These are phyloP conservation scores for Pleurotus citrinopileatus DNA, from an alignment of 768 basidiomycete genomes.

Conservation along the genomic window DNA sequence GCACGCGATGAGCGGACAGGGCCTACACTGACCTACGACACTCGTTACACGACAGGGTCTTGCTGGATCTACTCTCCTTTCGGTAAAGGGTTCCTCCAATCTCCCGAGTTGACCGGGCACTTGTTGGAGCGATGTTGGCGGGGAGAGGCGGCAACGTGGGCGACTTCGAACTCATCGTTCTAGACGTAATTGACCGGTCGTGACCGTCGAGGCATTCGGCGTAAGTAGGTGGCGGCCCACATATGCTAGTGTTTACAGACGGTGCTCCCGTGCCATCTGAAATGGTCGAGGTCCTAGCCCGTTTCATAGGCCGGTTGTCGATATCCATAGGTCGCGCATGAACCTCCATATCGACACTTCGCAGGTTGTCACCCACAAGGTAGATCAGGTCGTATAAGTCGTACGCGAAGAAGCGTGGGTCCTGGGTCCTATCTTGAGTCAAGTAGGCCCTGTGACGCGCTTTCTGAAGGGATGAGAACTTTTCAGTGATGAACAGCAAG, in stretches of 20 bases:
- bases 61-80: slow-evolving; percentile 5
- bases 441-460: neutral
- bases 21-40: slow-evolving; percentile 50
- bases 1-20: neutral
- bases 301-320: neutral
- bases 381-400: neutral
- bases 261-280: neutral
- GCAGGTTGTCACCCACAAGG: neutral
- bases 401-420: neutral
- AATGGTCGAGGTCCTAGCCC: neutral
- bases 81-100: neutral
- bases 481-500: slow-evolving; percentile 30
- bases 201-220: neutral
- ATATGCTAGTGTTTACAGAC: neutral
- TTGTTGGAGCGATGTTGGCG: neutral
- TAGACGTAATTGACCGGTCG: neutral
- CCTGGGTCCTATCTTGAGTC: too few species aligned
- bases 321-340: neutral
- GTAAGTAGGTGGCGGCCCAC: neutral
- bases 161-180: neutral
- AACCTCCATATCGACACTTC: neutral
- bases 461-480: slow-evolving; percentile 18
- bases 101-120: neutral
- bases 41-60: slow-evolving; percentile 56
- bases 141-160: neutral